These are phyloP conservation scores for Echium plantagineum DNA, from an alignment of 257 asterid genomes.

Conservation along the genomic window DNA sequence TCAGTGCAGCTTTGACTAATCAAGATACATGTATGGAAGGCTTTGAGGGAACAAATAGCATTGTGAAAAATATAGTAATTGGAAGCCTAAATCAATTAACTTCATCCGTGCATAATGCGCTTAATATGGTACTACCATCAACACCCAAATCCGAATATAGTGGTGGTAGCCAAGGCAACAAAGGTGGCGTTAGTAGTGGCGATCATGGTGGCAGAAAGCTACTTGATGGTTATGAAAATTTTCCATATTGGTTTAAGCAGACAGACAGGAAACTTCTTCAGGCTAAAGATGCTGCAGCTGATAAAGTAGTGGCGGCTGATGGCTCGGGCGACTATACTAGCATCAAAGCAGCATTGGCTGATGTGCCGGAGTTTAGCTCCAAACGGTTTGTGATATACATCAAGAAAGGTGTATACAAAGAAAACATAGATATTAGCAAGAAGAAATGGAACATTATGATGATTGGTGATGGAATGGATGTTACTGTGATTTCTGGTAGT, in stretches of 20 bases:
- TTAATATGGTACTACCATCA: constrained; percentile 37
- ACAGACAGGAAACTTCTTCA: constrained; percentile 35
- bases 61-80: constrained; percentile 32
- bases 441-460: constrained; percentile 54
- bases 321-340: constrained; percentile 43
- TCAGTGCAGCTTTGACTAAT: constrained; percentile 41
- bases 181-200: constrained; percentile 4
- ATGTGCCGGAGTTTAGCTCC: constrained; percentile 33
- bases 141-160: constrained; percentile 9
- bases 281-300: constrained; percentile 14
- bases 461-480: constrained; percentile 58
- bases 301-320: constrained; percentile 48
- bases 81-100: constrained; percentile 42
- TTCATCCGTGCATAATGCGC: constrained; percentile 31
- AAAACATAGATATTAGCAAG: constrained; percentile 46
- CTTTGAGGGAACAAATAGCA: constrained; percentile 47
- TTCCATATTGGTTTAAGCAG: constrained; percentile 38
- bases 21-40: constrained; percentile 49
- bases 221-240: not conserved
- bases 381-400: constrained; percentile 34
- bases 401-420: constrained; percentile 47
- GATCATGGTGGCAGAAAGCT: constrained; percentile 31
- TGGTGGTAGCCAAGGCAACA: constrained; percentile 1
- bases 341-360: constrained; percentile 30
- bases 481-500: constrained; percentile 49